Evolutionary conservation across 495 filamentous ascomycete genomes (phyloP).

Genomic region (Penicillium arizonense): DNA sequence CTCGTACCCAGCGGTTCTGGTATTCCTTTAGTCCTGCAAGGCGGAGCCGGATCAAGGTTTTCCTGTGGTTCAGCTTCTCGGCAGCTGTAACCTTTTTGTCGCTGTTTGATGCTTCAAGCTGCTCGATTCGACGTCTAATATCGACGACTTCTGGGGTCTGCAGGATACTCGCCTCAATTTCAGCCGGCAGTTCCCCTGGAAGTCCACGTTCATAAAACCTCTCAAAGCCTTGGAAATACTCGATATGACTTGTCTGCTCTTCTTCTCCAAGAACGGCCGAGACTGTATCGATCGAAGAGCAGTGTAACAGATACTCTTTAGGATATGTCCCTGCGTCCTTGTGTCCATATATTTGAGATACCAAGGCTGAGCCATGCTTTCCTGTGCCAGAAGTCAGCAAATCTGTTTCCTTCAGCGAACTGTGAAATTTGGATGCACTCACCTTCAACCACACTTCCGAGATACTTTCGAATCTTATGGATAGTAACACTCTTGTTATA

Average conservation of each 20-base stretch:
- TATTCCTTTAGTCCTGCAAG: conserved; percentile 14
- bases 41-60: conserved; percentile 10
- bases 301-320: conserved; percentile 17
- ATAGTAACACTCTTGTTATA: conserved; percentile 10
- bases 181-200: conserved; percentile 13
- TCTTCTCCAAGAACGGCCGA: conserved; percentile 19
- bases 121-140: conserved; percentile 10
- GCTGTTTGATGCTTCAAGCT: conserved; percentile 2
- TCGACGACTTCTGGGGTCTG: conserved; percentile 9
- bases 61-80: conserved; percentile 14
- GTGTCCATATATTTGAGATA: conserved; percentile 24
- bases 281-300: conserved; percentile 18
- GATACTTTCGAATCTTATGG: conserved; percentile 13
- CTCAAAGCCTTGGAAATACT: conserved; percentile 19
- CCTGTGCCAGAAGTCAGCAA: conserved; percentile 8
- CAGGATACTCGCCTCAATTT: conserved; percentile 16
- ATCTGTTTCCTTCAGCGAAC: conserved; percentile 8
- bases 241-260: conserved; percentile 18
- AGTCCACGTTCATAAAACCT: conserved; percentile 17
- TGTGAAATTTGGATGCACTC: conserved; percentile 20
- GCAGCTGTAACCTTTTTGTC: conserved; percentile 7
- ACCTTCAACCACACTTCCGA: conserved; percentile 17
- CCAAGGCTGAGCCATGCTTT: conserved; percentile 19
- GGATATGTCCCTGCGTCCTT: conserved; percentile 19
- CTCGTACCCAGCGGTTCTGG: conserved; percentile 14